Conservation (phyloP, 768 basidiomycete species). For the Leccinum imitatum region DNA sequence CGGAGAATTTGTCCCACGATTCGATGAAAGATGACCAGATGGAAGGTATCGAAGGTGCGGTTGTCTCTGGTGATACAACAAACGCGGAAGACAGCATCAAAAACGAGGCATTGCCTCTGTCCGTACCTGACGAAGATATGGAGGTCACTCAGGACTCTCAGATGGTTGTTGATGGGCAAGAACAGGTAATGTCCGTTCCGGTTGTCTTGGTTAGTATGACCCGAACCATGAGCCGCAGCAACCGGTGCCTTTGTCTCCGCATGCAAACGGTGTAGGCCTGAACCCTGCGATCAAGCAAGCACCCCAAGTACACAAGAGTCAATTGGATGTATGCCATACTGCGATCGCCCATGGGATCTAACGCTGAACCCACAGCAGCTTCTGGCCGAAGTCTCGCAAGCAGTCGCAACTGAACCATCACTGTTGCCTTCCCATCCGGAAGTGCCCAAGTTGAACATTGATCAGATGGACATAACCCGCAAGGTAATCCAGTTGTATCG, state of each 20-base stretch:
- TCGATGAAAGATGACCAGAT: constrained; percentile 15
- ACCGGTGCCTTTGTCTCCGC: background rate
- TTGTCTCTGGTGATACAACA: background rate
- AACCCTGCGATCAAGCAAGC: constrained; percentile 17
- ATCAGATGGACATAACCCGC: background rate
- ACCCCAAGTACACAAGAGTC: constrained; percentile 20
- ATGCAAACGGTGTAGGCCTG: background rate
- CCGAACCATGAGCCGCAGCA: constrained; percentile 11
- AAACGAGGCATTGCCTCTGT: background rate
- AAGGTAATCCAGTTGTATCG: constrained; percentile 14
- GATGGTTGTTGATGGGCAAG: constrained; percentile 19
- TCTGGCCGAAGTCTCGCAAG: constrained; percentile 29
- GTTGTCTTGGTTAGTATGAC: background rate
- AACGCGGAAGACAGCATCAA: background rate
- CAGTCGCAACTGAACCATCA: constrained; percentile 30
- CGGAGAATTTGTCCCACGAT: background rate
- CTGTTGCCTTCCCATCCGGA: constrained; percentile 27
- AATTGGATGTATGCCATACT: constrained; percentile 28
- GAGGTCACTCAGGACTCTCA: constrained; percentile 5
- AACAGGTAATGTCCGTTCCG: constrained; percentile 22
- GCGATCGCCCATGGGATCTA: constrained; percentile 14
- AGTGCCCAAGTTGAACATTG: constrained; percentile 18
- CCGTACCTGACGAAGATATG: constrained; percentile 2
- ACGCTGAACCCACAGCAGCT: constrained; percentile 24
- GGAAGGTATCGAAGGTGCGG: constrained; percentile 17